Percentiles rank a stretch among this genome's conserved stretches.
Evolutionary conservation across 257 asterid genomes (phyloP).

Genomic region (Paulownia fortunei): DNA sequence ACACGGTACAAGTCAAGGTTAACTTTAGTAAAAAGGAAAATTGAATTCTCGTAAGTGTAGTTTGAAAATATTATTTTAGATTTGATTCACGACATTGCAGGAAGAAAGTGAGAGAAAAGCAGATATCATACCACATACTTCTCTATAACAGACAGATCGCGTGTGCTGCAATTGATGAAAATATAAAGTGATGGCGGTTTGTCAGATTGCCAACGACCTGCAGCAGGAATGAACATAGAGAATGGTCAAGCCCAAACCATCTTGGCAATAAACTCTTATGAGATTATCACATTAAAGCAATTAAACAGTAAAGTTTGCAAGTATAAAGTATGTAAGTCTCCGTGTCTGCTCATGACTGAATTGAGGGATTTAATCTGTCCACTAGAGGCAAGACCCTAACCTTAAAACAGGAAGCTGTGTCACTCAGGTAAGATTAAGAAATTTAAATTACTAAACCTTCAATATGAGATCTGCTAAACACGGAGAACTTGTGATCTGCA

Average conservation of each 20-base stretch:
- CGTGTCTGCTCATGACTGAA: not conserved
- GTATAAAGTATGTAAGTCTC: not conserved
- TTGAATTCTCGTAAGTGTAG: not conserved
- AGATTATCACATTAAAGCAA: not conserved
- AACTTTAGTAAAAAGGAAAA: not conserved
- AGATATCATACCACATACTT: slow-evolving; percentile 83
- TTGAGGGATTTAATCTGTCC: not conserved
- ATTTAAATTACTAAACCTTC: not conserved
- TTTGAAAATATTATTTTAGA: not conserved
- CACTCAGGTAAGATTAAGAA: not conserved
- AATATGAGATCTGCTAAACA: not conserved
- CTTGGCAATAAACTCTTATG: not conserved
- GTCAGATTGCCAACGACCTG: slow-evolving; percentile 93
- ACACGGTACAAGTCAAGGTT: not conserved
- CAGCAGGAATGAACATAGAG: slow-evolving; percentile 23
- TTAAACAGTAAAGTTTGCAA: not conserved
- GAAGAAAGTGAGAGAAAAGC: slow-evolving; percentile 27
- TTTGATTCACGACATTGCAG: not conserved
- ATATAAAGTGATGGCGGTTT: slow-evolving; percentile 81
- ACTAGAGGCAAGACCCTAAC: not conserved
- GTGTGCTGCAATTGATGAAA: slow-evolving; percentile 88
- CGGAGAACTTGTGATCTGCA: not conserved
- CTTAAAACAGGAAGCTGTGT: not conserved
- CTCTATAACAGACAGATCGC: slow-evolving; percentile 81
- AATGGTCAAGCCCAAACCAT: slow-evolving; percentile 24